A percentile compares a stretch with the other conserved stretches of the same genome.
Conservation (phyloP, 106 monocot genomes). For the Narthecium ossifragum region DNA sequence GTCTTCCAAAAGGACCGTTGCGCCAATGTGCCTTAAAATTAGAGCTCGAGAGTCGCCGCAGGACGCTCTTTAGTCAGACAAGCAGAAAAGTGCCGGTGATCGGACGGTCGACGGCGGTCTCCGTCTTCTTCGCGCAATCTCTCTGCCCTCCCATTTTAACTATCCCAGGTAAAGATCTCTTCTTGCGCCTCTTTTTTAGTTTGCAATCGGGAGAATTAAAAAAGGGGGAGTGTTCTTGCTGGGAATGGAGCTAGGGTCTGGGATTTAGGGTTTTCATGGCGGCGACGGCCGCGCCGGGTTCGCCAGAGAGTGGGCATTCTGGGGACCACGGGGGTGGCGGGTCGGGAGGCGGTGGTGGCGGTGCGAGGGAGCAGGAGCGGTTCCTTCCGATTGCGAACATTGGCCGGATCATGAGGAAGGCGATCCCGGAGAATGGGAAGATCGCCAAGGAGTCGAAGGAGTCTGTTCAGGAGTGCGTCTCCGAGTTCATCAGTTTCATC, state of each 20-base stretch:
- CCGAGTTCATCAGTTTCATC: slow-evolving; percentile 80
- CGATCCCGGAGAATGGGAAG: slow-evolving; percentile 58
- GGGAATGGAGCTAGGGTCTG: too few species aligned
- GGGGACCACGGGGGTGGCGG: slow-evolving; percentile 18
- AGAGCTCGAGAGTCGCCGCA: too few species aligned
- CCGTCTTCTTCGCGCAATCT: background rate
- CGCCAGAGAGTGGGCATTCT: slow-evolving; percentile 37
- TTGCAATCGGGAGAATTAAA: too few species aligned
- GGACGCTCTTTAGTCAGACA: too few species aligned
- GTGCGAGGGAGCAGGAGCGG: slow-evolving; percentile 48
- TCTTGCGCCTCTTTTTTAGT: background rate
- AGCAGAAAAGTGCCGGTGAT: too few species aligned
- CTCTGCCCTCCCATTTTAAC: background rate
- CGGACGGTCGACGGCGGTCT: background rate
- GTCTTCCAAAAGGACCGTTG: too few species aligned
- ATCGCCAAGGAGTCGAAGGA: slow-evolving; percentile 78
- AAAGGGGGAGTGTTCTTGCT: too few species aligned
- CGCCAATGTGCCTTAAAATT: too few species aligned
- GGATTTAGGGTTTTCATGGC: too few species aligned
- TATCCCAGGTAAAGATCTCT: background rate
- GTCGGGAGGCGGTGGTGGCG: slow-evolving; percentile 15
- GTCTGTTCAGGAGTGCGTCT: slow-evolving; percentile 70
- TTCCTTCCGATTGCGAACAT: slow-evolving; percentile 71
- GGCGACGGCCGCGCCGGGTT: slow-evolving; percentile 30
- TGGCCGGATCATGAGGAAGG: slow-evolving; percentile 59